phyloP scores from a whole-genome alignment of 202 grass and related monocot genomes.

The Setaria italica region DNA sequence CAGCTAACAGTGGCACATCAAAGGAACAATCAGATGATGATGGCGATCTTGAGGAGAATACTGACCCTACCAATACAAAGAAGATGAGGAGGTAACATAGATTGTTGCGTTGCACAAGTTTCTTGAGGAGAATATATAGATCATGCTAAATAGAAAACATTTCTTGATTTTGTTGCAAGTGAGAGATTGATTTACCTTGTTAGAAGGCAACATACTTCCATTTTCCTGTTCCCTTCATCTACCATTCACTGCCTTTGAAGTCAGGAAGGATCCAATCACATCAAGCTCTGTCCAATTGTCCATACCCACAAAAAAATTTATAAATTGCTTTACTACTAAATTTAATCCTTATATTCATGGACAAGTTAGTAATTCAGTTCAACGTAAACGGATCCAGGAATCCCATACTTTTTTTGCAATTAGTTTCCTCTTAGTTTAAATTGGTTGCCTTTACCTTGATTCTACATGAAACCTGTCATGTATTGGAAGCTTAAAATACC shows the following conservation, averaged over 20 bases:
- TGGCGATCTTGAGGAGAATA: conserved; percentile 67
- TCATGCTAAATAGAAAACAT: conserved; percentile 8
- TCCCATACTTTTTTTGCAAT: conserved; percentile 2
- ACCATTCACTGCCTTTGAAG: neutral
- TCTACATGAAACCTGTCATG: neutral
- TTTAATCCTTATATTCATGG: neutral
- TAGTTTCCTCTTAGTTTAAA: conserved; percentile 13
- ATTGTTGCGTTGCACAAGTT: neutral
- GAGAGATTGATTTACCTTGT: conserved; percentile 12
- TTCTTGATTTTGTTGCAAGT: conserved; percentile 4
- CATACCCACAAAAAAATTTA: neutral
- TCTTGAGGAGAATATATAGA: neutral
- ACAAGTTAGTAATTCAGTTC: neutral
- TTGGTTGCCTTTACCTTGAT: neutral
- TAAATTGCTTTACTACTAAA: neutral
- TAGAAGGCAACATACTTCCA: conserved; percentile 2
- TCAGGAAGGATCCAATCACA: neutral
- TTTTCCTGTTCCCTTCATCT: neutral
- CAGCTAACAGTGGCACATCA: conserved; percentile 67
- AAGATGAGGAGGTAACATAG: conserved; percentile 70
- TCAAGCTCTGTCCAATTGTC: neutral
- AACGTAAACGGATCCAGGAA: neutral
- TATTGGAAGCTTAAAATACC: conserved; percentile 23
- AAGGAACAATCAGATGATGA: conserved; percentile 69
- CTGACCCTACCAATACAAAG: conserved; percentile 59